Evolutionary conservation across 495 filamentous ascomycete genomes (phyloP), one percentile per base, ranked within the genome.

Genomic region (Hypoxylon crocopeplum): DNA sequence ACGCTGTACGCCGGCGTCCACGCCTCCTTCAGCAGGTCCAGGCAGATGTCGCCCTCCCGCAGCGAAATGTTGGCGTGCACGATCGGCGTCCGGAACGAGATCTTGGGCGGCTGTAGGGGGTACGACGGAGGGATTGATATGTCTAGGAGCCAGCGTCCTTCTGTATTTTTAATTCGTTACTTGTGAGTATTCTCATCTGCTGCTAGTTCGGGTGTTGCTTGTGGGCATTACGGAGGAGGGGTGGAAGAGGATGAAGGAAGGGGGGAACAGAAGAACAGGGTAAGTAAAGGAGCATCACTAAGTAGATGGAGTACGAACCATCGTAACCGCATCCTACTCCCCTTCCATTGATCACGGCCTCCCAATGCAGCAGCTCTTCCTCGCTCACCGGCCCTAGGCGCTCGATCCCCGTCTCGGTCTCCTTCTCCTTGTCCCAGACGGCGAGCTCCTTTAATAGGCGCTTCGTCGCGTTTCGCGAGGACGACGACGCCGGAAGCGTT

Each of bases 1-100:
- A 97, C 79, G 22, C 88, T 93, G 68, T 94, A 95, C 24, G 88
- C 84, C 24, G 92, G 88, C 57, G 86, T 87, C 94, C 94, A 98
- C 38, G 83, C 81, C 22, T 86, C 84, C 60, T 87, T 88, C 37
- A 98, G 74, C 49, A 98, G 79, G 57, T 96, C 93, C 10, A 98
- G 82, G 66, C 94, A 98, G 70, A 98, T 94, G 70, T 97, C 90
- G 64, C 94, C 94, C 3, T 87, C 92, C 60, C 84, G 77, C 68
- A 91, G 87, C 53, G 81, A 79, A 19, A 97, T 82, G 74, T 97
- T 97, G 7, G 93, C 87, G 74, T 97, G 93, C 64, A 88, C 92
- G 62, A 94, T 85, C 41, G 82, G 83, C 21, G 91, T 98, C 1
- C 78, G 73, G 77, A 98, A 98, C 34, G 61, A 77, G 57, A 98